Conservation (phyloP, 352 stramenopile genomes). For the Thraustochytrium sp. region DNA sequence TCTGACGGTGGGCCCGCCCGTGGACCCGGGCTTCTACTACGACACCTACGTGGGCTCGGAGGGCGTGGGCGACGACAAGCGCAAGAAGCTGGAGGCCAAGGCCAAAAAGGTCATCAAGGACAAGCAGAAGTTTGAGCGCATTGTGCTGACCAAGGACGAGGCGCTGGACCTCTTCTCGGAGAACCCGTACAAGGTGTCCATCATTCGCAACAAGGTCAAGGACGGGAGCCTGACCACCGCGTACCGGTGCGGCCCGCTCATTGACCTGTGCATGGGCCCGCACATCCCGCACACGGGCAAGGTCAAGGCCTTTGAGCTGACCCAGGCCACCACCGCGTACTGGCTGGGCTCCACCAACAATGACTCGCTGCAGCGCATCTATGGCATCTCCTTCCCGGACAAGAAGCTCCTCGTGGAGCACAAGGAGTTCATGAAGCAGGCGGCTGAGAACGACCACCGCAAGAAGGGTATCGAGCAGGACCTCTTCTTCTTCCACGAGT, state of each 20-base stretch:
- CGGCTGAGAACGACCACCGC: constrained; percentile 93
- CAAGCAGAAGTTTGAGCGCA: constrained; percentile 95
- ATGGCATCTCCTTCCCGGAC: constrained; percentile 95
- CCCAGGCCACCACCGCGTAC: constrained; percentile 86
- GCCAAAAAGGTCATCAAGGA: constrained; percentile 65
- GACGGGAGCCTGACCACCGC: constrained; percentile 93
- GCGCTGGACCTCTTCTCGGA: constrained; percentile 95
- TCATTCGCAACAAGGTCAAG: constrained; percentile 93
- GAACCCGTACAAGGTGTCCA: constrained; percentile 94
- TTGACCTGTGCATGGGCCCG: constrained; percentile 95
- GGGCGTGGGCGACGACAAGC: constrained; percentile 40
- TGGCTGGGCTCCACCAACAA: constrained; percentile 94
- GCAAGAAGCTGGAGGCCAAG: constrained; percentile 29
- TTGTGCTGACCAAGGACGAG: constrained; percentile 97
- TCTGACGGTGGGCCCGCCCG: constrained; percentile 90
- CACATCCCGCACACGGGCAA: constrained; percentile 91
- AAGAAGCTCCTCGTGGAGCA: constrained; percentile 96
- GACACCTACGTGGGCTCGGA: constrained; percentile 94
- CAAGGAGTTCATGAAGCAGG: constrained; percentile 89
- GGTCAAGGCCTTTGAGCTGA: constrained; percentile 91
- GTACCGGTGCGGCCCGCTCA: constrained; percentile 94
- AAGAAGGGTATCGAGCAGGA: constrained; percentile 87
- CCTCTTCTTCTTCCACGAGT: constrained; percentile 88
- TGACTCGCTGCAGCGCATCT: constrained; percentile 92
- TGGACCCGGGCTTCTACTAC: constrained; percentile 98